These are phyloP conservation scores for Coemansia sp. DNA, from an alignment of 192 early-diverging fungal genomes.

Conservation along the genomic window DNA sequence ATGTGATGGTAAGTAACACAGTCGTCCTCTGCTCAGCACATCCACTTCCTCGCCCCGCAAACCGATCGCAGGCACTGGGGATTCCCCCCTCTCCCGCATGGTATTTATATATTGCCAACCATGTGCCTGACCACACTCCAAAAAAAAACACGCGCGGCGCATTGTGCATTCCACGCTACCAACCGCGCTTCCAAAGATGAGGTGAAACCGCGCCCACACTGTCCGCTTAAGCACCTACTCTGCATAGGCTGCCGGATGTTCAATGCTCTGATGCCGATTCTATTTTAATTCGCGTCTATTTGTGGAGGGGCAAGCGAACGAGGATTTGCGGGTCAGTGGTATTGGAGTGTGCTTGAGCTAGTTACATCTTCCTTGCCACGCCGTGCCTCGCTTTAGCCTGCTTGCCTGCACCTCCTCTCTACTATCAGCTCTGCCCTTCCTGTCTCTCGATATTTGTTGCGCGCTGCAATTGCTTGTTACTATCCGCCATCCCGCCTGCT, in stretches of 20 bases:
- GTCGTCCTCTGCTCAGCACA: background rate
- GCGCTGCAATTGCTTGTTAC: no score
- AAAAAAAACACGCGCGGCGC: no score
- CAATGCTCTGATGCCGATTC: no score
- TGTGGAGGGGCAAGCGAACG: background rate
- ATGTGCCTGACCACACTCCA: no score
- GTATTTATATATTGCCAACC: conserved; percentile 10
- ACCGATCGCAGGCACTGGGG: no score
- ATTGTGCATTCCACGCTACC: no score
- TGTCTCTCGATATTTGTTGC: no score
- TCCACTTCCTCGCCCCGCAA: background rate
- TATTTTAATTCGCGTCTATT: conserved; percentile 1
- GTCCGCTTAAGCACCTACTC: no score
- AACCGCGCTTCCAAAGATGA: no score
- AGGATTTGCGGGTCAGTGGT: background rate
- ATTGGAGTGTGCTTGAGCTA: background rate
- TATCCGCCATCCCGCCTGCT: no score
- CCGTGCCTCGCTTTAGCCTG: background rate
- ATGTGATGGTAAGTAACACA: conserved; percentile 24
- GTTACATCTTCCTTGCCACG: conserved; percentile 2
- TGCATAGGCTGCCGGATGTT: no score
- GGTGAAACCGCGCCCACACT: no score
- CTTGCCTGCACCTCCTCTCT: background rate
- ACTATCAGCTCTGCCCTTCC: background rate
- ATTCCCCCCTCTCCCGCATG: background rate